Percentiles rank a stretch among this genome's conserved stretches.
phyloP scores from a whole-genome alignment of 495 filamentous ascomycete species.

The Penicillium ucsense region DNA sequence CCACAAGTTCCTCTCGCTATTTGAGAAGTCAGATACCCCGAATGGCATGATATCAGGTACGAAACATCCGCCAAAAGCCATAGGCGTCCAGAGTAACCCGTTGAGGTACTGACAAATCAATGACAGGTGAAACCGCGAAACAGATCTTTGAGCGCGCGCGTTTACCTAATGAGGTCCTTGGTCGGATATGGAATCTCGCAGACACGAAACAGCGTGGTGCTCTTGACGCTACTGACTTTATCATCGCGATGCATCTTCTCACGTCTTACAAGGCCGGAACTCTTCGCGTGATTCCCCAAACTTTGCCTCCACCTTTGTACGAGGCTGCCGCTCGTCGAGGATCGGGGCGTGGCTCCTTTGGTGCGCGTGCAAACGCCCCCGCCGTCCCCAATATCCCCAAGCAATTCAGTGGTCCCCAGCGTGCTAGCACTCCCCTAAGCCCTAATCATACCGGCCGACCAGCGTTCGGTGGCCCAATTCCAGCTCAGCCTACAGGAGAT shows the following conservation, averaged over 20 bases:
- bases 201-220: constrained; percentile 87
- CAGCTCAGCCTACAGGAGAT: constrained; percentile 60
- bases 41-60: constrained; percentile 61
- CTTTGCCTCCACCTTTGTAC: constrained; percentile 77
- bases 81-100: too few relatives aligned
- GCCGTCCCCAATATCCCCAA: constrained; percentile 54
- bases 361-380: constrained; percentile 37
- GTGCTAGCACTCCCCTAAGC: constrained; percentile 63
- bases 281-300: constrained; percentile 67
- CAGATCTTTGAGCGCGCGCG: constrained; percentile 89
- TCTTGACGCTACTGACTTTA: constrained; percentile 84
- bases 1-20: constrained; percentile 71
- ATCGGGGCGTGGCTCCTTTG: constrained; percentile 36
- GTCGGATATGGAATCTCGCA: constrained; percentile 87
- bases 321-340: constrained; percentile 77
- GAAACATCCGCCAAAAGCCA: background rate
- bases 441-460: constrained; percentile 25
- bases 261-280: constrained; percentile 79
- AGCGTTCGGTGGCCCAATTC: constrained; percentile 42
- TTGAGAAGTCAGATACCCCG: constrained; percentile 74
- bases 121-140: constrained; percentile 69
- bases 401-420: constrained; percentile 59
- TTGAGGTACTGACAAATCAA: background rate
- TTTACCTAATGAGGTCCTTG: constrained; percentile 81
- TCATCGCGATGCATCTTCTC: constrained; percentile 96